Conservation (phyloP, 2,329 filamentous ascomycete species). For the Sporothrix protearum region DNA sequence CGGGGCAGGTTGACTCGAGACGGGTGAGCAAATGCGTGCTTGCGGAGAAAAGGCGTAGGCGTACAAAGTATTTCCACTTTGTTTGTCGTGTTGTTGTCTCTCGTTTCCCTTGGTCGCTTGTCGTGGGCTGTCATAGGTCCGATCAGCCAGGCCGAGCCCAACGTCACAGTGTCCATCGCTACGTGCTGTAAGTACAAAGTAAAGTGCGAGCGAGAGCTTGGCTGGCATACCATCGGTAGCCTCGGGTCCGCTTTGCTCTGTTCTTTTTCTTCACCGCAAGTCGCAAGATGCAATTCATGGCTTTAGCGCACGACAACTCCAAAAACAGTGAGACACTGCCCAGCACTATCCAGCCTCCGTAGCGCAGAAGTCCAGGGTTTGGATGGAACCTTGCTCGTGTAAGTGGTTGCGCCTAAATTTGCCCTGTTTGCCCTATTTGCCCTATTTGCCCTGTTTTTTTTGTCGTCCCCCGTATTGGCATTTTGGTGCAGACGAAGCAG, state of each 20-base stretch:
- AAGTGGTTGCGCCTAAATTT: neutral
- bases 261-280: constrained; percentile 1
- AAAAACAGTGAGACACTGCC: neutral
- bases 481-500: neutral
- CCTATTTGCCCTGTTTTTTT: neutral
- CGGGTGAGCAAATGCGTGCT: neutral
- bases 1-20: neutral
- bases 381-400: neutral
- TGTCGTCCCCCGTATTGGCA: neutral
- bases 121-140: neutral
- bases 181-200: too few relatives aligned
- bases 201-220: too few relatives aligned
- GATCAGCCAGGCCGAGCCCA: neutral
- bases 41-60: neutral
- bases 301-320: neutral
- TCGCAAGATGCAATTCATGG: neutral
- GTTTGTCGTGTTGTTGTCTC: neutral
- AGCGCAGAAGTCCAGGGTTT: neutral
- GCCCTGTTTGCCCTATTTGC: neutral
- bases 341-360: neutral
- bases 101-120: neutral
- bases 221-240: neutral
- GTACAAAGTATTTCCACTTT: neutral
- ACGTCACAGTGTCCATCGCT: too few relatives aligned
- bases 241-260: neutral